Conservation (phyloP, 2,329 filamentous ascomycete genomes). For the Sporothrix humicola region DNA sequence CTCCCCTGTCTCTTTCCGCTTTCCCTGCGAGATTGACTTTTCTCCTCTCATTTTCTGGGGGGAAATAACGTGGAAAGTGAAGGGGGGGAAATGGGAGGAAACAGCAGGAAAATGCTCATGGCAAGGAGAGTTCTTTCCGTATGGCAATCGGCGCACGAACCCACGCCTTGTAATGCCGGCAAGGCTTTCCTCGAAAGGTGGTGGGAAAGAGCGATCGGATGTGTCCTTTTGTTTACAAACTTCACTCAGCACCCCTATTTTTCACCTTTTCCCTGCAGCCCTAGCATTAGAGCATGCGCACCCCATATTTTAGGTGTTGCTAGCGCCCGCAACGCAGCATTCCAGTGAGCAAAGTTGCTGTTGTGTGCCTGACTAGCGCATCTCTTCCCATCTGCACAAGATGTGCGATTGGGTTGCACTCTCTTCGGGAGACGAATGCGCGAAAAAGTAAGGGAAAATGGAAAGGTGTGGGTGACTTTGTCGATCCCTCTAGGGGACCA, state of each 20-base stretch:
- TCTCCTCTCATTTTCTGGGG: neutral
- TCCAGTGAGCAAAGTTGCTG: neutral
- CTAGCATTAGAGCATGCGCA: neutral
- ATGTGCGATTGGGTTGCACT: conserved; percentile 26
- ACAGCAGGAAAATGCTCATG: neutral
- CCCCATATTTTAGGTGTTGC: conserved; percentile 18
- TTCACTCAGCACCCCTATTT: conserved; percentile 1
- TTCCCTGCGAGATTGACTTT: neutral
- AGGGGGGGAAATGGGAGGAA: neutral
- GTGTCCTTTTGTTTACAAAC: neutral
- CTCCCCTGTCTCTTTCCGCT: neutral
- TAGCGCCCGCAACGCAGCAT: conserved; percentile 24
- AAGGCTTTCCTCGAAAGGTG: neutral
- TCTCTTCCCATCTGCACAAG: conserved; percentile 1
- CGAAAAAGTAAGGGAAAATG: neutral
- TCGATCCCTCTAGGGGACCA: conserved; percentile 19
- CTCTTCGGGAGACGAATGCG: neutral
- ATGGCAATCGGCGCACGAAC: neutral
- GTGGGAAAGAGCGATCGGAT: neutral
- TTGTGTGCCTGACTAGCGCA: neutral
- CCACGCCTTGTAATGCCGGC: neutral
- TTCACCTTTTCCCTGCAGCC: neutral
- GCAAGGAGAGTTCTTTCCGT: neutral
- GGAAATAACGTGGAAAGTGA: neutral
- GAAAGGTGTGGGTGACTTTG: neutral